phyloP scores from a whole-genome alignment of 495 filamentous ascomycete species.

The Penicillium daleae region DNA sequence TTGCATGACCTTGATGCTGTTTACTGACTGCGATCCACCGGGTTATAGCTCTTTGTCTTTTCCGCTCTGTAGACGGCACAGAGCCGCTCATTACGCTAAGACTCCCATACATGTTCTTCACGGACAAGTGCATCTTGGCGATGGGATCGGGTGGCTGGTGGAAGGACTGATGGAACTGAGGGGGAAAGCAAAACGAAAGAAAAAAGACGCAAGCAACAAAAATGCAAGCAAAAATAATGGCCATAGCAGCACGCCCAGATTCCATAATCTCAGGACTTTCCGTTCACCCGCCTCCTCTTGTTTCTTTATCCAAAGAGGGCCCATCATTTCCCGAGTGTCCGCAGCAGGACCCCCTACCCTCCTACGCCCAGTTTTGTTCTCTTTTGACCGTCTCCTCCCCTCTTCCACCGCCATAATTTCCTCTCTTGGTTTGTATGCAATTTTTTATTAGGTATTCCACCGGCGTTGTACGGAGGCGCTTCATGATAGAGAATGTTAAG shows the following conservation, averaged over 20 bases:
- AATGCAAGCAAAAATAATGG: slow-evolving; percentile 29
- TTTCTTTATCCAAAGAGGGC: background rate
- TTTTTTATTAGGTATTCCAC: slow-evolving; percentile 21
- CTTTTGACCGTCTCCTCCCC: slow-evolving; percentile 9
- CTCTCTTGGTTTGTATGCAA: slow-evolving; percentile 22
- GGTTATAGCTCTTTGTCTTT: slow-evolving; percentile 86
- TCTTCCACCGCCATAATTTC: slow-evolving; percentile 1
- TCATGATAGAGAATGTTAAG: slow-evolving; percentile 39
- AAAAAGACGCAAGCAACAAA: slow-evolving; percentile 17
- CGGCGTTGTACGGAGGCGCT: slow-evolving; percentile 29
- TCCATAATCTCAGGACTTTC: slow-evolving; percentile 31
- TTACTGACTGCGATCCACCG: background rate
- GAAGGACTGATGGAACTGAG: slow-evolving; percentile 21
- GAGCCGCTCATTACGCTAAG: slow-evolving; percentile 14
- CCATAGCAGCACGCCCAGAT: slow-evolving; percentile 34
- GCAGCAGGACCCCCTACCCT: too few relatives aligned
- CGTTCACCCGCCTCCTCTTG: slow-evolving; percentile 2
- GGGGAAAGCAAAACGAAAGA: slow-evolving; percentile 20
- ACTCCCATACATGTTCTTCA: slow-evolving; percentile 29
- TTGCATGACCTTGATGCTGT: background rate
- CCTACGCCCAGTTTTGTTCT: background rate
- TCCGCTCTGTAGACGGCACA: slow-evolving; percentile 76
- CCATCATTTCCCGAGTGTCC: slow-evolving; percentile 3
- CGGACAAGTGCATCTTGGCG: slow-evolving; percentile 35
- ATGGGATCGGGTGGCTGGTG: slow-evolving; percentile 25